These are phyloP conservation scores for Crotalaria pallida DNA, from an alignment of 306 rosid genomes.

Conservation along the genomic window DNA sequence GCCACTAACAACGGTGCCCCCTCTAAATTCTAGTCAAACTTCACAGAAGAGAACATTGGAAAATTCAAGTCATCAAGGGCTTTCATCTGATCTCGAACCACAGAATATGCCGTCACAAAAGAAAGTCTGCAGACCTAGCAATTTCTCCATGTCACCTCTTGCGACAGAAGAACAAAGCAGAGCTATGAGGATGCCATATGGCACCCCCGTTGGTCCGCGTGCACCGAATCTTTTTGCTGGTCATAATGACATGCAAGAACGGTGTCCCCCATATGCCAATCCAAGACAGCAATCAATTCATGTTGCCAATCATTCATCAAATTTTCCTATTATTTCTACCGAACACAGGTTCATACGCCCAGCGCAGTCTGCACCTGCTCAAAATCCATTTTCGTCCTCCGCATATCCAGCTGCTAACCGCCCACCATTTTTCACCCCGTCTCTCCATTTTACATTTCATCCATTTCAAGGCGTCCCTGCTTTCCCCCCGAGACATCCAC, in stretches of 20 bases:
- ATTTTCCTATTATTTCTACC: neutral
- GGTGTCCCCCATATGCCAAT: constrained; percentile 10
- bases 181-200: neutral
- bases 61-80: neutral
- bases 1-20: neutral
- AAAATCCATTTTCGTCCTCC: neutral
- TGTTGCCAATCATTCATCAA: neutral
- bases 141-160: neutral
- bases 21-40: neutral
- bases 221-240: neutral
- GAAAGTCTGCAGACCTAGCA: neutral
- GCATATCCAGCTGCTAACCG: neutral
- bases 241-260: constrained; percentile 23
- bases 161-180: neutral
- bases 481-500: neutral
- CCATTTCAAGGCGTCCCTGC: neutral
- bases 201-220: neutral
- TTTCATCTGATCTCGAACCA: neutral
- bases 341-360: neutral
- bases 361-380: neutral
- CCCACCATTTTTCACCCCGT: neutral
- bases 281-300: neutral
- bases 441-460: neutral
- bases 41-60: neutral
- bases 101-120: constrained; percentile 1